A percentile compares a stretch with the other conserved stretches of the same genome.
phyloP scores from a whole-genome alignment of 2,329 filamentous ascomycete species.

The Colletotrichum zoysiae region DNA sequence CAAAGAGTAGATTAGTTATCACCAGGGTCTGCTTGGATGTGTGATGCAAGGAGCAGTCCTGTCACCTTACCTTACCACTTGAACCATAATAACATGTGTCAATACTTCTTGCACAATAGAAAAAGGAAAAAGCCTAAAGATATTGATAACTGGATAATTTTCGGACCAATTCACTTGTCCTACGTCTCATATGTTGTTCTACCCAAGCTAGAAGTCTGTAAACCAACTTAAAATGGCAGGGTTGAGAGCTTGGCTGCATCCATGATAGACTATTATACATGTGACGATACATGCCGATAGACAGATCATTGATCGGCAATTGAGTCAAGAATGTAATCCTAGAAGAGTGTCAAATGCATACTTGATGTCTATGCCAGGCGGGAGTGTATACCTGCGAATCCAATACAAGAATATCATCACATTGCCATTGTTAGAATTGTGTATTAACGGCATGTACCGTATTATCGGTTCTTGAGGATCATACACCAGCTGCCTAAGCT shows the following conservation, averaged over 20 bases:
- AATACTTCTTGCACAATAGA: background rate
- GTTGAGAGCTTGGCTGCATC: background rate
- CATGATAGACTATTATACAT: background rate
- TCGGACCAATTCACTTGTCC: background rate
- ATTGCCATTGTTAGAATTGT: accelerated
- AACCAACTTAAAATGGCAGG: background rate
- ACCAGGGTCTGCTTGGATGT: background rate
- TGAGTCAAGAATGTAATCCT: background rate
- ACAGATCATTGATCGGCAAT: background rate
- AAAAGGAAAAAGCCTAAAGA: background rate
- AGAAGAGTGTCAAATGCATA: background rate
- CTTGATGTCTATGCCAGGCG: background rate
- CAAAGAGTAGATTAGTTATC: background rate
- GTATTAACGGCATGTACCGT: background rate
- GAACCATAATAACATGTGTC: background rate
- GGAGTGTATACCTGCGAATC: background rate
- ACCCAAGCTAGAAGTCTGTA: background rate
- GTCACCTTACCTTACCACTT: background rate
- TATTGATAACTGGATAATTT: too few species aligned
- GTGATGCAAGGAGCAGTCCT: background rate
- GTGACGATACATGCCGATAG: background rate
- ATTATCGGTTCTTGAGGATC: too few species aligned
- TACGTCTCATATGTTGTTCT: background rate
- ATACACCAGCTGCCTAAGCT: background rate
- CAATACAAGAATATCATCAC: background rate